phyloP scores from a whole-genome alignment of 139 green algal species.

The Penium margaritaceum region DNA sequence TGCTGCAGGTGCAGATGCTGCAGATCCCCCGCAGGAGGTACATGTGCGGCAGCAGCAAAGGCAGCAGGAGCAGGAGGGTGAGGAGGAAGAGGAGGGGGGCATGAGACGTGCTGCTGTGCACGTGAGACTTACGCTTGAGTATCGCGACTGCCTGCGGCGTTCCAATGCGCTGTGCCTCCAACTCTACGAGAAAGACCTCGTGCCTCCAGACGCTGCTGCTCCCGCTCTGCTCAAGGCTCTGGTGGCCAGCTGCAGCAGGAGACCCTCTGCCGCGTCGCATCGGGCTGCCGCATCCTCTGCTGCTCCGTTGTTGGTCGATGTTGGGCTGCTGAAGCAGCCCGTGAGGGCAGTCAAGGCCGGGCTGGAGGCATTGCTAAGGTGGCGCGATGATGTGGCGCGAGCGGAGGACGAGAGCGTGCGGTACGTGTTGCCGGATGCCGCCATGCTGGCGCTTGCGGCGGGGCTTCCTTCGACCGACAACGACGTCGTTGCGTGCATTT shows the following conservation, averaged over 20 bases:
- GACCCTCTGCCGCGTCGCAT: no score
- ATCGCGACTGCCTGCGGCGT: neutral
- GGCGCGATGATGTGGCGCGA: slow-evolving; percentile 9
- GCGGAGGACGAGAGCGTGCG: slow-evolving; percentile 39
- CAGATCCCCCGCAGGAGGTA: neutral
- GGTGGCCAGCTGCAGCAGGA: neutral
- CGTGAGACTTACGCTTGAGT: no score
- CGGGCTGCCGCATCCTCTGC: neutral
- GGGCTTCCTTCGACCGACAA: neutral
- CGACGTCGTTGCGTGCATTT: neutral
- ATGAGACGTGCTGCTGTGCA: no score
- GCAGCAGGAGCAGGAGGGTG: neutral
- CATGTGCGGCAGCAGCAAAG: neutral
- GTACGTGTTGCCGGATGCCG: slow-evolving; percentile 24
- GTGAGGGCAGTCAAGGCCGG: neutral
- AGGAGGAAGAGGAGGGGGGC: neutral
- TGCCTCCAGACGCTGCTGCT: neutral
- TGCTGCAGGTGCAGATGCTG: neutral
- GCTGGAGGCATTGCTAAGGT: neutral
- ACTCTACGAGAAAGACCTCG: slow-evolving; percentile 15
- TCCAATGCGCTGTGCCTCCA: slow-evolving; percentile 19
- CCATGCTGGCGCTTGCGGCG: slow-evolving; percentile 13
- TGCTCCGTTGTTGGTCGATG: no score
- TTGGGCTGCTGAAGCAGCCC: no score
- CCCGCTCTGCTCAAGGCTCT: no score